Percentiles rank a stretch among this genome's conserved stretches.
These are phyloP conservation scores for Fistulinella prunicolor DNA, from an alignment of 768 basidiomycete species.

Conservation along the genomic window DNA sequence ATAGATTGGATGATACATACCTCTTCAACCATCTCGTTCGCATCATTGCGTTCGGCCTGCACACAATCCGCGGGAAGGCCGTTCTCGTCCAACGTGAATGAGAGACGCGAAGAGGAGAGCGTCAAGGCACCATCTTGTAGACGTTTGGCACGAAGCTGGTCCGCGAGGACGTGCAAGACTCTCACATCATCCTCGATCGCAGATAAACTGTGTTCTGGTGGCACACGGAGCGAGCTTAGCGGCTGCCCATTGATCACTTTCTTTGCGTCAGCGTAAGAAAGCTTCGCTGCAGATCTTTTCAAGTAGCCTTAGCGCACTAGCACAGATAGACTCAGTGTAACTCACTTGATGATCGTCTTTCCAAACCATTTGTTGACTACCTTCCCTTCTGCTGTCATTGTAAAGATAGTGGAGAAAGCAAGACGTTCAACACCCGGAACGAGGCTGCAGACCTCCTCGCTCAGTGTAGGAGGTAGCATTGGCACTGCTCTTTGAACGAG, in stretches of 20 bases:
- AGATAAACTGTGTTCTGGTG: constrained; percentile 53
- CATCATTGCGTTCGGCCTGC: constrained; percentile 61
- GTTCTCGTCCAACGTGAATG: constrained; percentile 75
- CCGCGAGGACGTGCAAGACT: constrained; percentile 62
- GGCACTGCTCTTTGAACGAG: constrained; percentile 94
- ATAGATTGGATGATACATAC: constrained; percentile 38
- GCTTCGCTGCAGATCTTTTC: constrained; percentile 76
- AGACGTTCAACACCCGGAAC: constrained; percentile 85
- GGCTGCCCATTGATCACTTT: constrained; percentile 72
- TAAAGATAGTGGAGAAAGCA: constrained; percentile 88
- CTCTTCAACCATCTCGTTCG: constrained; percentile 87
- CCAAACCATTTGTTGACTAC: constrained; percentile 90
- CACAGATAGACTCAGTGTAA: constrained; percentile 1
- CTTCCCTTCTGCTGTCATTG: constrained; percentile 76
- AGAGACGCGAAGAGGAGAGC: constrained; percentile 64
- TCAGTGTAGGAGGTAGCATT: constrained; percentile 93
- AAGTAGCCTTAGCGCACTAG: constrained; percentile 2
- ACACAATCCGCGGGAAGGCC: constrained; percentile 80
- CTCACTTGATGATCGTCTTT: constrained; percentile 86
- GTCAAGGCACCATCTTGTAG: constrained; percentile 78
- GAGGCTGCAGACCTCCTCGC: constrained; percentile 91
- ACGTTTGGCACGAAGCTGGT: constrained; percentile 67
- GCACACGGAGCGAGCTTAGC: constrained; percentile 50
- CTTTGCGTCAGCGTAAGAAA: constrained; percentile 82
- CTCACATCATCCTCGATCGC: constrained; percentile 78